Evolutionary conservation across 306 rosid genomes (phyloP).

Genomic region (Corylus americana): DNA sequence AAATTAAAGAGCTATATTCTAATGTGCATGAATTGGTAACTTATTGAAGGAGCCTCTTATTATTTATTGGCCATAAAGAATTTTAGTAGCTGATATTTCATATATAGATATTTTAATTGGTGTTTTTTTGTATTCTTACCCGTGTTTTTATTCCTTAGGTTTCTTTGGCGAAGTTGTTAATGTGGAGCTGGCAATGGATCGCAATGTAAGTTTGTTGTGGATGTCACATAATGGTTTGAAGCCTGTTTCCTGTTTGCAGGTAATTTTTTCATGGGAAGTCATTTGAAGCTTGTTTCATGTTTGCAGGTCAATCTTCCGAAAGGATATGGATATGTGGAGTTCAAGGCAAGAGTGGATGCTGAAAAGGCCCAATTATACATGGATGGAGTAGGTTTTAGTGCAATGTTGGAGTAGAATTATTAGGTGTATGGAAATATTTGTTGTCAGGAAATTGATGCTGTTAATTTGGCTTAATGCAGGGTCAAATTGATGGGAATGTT

Average conservation of each 20-base stretch:
- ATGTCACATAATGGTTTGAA: slow-evolving; percentile 7
- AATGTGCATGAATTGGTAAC: slow-evolving; percentile 11
- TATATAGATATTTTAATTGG: background rate
- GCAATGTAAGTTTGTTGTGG: slow-evolving; percentile 59
- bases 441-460: slow-evolving; percentile 24
- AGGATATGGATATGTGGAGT: slow-evolving; percentile 93
- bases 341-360: slow-evolving; percentile 86
- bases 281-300: slow-evolving; percentile 5
- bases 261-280: slow-evolving; percentile 28
- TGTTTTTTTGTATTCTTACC: slow-evolving; percentile 7
- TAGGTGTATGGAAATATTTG: slow-evolving; percentile 18
- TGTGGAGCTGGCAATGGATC: slow-evolving; percentile 95
- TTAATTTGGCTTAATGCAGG: slow-evolving; percentile 55
- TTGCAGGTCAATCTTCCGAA: slow-evolving; percentile 91
- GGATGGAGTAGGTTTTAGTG: slow-evolving; percentile 83
- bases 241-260: slow-evolving; percentile 42
- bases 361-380: slow-evolving; percentile 81
- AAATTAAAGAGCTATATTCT: background rate
- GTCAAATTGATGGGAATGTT: slow-evolving; percentile 94
- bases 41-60: background rate
- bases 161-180: slow-evolving; percentile 84
- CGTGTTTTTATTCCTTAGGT: slow-evolving; percentile 44
- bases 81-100: background rate
- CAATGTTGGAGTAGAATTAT: slow-evolving; percentile 14
- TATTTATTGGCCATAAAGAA: background rate